Conservation (phyloP, 2,329 filamentous ascomycete genomes). For the Microdochium bolleyi region DNA sequence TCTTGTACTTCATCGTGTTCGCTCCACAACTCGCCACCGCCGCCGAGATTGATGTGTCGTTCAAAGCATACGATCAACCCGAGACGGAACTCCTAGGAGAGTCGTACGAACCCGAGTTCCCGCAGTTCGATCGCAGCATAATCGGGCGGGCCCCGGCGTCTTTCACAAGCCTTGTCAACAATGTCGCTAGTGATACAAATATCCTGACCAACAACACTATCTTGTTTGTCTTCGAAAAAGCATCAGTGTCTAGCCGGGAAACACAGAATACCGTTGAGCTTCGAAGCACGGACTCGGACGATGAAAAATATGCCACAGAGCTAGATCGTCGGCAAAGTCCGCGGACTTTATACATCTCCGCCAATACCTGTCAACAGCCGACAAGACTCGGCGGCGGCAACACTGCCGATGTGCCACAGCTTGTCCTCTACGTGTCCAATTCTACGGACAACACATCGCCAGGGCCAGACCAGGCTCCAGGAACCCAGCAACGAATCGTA, state of each 20-base stretch:
- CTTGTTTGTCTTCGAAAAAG: slow-evolving; percentile 55
- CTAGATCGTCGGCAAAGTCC: slow-evolving; percentile 16
- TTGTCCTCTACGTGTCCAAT: slow-evolving; percentile 70
- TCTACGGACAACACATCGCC: slow-evolving; percentile 55
- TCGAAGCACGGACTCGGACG: slow-evolving; percentile 4
- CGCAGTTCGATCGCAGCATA: slow-evolving; percentile 52
- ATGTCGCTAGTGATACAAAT: slow-evolving; percentile 51
- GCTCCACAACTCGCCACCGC: slow-evolving; percentile 56
- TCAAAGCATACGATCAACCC: slow-evolving; percentile 9
- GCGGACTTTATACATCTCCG: slow-evolving; percentile 66
- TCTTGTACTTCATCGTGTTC: slow-evolving; percentile 54
- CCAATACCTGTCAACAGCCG: slow-evolving; percentile 81
- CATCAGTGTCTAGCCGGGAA: slow-evolving; percentile 37
- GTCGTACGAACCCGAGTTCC: slow-evolving; percentile 54
- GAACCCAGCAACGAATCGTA: slow-evolving; percentile 32
- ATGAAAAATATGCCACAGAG: slow-evolving; percentile 11
- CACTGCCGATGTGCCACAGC: slow-evolving; percentile 54
- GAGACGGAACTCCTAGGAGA: slow-evolving; percentile 12
- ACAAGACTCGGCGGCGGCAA: slow-evolving; percentile 7
- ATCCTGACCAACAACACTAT: slow-evolving; percentile 54
- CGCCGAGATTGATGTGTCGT: slow-evolving; percentile 32
- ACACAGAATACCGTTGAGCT: slow-evolving; percentile 5
- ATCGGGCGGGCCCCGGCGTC: slow-evolving; percentile 51
- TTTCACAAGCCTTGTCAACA: slow-evolving; percentile 52
- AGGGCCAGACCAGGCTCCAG: slow-evolving; percentile 46